These are phyloP conservation scores for Eleusine coracana DNA, from an alignment of 176 grass and related monocot species.

Conservation along the genomic window DNA sequence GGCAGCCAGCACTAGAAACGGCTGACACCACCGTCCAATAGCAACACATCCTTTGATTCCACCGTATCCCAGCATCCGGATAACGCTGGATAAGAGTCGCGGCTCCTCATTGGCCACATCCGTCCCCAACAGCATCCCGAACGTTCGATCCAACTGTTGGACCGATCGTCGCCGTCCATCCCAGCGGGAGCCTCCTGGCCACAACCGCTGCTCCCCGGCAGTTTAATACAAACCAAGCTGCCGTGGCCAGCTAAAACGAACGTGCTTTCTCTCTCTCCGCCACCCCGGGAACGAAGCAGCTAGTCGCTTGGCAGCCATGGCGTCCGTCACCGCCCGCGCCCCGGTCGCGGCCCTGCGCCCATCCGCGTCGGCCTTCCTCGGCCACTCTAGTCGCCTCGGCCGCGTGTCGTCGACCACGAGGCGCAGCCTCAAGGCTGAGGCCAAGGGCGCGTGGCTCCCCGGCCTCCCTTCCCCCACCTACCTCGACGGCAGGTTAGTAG, in stretches of 20 bases:
- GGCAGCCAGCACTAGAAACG: conserved; percentile 40
- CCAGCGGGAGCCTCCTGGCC: conserved; percentile 15
- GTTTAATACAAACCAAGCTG: conserved; percentile 55
- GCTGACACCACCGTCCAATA: conserved; percentile 41
- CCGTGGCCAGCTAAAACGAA: conserved; percentile 28
- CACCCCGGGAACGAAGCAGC: background rate
- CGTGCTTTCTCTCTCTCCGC: conserved; percentile 2
- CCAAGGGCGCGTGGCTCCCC: conserved; percentile 88
- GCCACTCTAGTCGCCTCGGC: conserved; percentile 43
- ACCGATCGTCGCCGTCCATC: conserved; percentile 14
- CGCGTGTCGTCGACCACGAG: conserved; percentile 9
- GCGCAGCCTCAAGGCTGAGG: conserved; percentile 60
- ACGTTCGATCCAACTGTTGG: conserved; percentile 40
- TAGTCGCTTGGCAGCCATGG: conserved; percentile 33
- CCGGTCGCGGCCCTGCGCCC: conserved; percentile 54
- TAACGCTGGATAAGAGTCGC: conserved; percentile 54
- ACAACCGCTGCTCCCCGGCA: conserved; percentile 31
- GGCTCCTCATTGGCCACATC: conserved; percentile 36
- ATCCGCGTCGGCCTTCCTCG: conserved; percentile 46
- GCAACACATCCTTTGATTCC: conserved; percentile 49
- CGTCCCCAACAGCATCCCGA: background rate
- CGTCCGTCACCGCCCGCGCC: conserved; percentile 62
- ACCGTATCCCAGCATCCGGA: conserved; percentile 51
- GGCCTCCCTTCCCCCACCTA: conserved; percentile 73
- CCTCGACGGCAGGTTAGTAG: conserved; percentile 63